These are phyloP conservation scores for Podochytrium sp. DNA, from an alignment of 192 early-diverging fungal species.

Conservation along the genomic window DNA sequence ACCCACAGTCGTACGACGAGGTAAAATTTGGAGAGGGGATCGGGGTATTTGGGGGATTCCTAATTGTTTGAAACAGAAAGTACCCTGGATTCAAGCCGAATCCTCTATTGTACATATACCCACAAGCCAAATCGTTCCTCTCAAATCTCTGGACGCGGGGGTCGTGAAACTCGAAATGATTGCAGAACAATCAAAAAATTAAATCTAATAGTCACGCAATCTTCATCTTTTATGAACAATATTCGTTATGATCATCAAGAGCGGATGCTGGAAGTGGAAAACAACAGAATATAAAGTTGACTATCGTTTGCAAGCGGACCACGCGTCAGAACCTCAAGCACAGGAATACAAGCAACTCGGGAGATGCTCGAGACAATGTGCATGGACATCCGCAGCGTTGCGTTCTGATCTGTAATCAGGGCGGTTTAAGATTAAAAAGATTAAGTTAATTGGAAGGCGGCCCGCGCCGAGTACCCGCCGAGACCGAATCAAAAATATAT, in stretches of 20 bases:
- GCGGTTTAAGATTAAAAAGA: too few species aligned
- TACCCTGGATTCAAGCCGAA: constrained; percentile 40
- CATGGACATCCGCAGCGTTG: neutral
- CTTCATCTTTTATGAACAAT: too few species aligned
- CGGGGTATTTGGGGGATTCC: too few species aligned
- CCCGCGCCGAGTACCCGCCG: too few species aligned
- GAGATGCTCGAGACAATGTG: neutral
- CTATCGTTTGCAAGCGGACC: neutral
- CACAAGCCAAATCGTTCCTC: constrained; percentile 27
- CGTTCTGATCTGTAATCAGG: neutral
- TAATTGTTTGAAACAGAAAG: neutral
- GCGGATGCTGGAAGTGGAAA: too few species aligned
- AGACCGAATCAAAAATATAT: too few species aligned
- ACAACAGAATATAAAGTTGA: neutral
- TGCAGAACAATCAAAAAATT: constrained; percentile 10
- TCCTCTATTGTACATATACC: constrained; percentile 8
- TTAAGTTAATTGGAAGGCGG: too few species aligned
- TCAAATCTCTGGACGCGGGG: constrained; percentile 45
- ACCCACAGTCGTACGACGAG: constrained; percentile 20
- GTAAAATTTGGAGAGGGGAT: too few species aligned
- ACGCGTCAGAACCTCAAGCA: neutral
- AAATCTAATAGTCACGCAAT: too few species aligned
- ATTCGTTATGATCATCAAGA: too few species aligned
- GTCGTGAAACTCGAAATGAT: constrained; percentile 34
- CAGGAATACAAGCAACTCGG: neutral